These are phyloP conservation scores for Talaromyces atroroseus DNA, from an alignment of 2,329 filamentous ascomycete genomes.

Conservation along the genomic window DNA sequence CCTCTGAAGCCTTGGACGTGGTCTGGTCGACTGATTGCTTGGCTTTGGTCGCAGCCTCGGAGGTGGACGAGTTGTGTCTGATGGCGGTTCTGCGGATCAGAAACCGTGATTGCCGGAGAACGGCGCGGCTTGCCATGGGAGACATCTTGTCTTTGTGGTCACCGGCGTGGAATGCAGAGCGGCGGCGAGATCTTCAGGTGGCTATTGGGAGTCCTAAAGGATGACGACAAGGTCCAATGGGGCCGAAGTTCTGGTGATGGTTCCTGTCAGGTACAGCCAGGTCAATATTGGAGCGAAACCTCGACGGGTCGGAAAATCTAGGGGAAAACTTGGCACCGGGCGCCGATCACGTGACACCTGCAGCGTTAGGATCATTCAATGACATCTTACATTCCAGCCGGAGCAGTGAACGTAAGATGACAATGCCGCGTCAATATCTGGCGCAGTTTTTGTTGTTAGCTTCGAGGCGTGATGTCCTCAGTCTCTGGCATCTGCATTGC, in stretches of 20 bases:
- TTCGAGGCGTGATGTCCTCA: too few species aligned
- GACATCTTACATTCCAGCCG: neutral
- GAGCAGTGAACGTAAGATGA: too few species aligned
- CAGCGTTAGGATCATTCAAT: neutral
- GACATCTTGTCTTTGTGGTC: constrained; percentile 32
- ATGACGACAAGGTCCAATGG: constrained; percentile 37
- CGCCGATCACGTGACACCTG: constrained; percentile 10
- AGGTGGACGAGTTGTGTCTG: constrained; percentile 44
- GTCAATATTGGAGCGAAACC: constrained; percentile 19
- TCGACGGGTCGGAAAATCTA: constrained; percentile 39
- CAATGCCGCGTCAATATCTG: neutral
- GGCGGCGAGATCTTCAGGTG: constrained; percentile 23
- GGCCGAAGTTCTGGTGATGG: constrained; percentile 24
- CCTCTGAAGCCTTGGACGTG: constrained; percentile 66
- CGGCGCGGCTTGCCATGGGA: constrained; percentile 38
- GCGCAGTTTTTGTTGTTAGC: too few species aligned
- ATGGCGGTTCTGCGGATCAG: constrained; percentile 41
- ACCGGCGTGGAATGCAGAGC: constrained; percentile 21
- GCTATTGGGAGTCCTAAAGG: constrained; percentile 23
- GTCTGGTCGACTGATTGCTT: constrained; percentile 39
- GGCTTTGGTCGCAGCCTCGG: constrained; percentile 42
- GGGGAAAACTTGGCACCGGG: constrained; percentile 24
- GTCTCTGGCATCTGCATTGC: too few species aligned
- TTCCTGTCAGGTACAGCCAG: constrained; percentile 26
- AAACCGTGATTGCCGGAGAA: constrained; percentile 44